Base-by-base conservation (phyloP, 1,139 yeast genomes). In the Suhomyces bribrorum region DNA sequence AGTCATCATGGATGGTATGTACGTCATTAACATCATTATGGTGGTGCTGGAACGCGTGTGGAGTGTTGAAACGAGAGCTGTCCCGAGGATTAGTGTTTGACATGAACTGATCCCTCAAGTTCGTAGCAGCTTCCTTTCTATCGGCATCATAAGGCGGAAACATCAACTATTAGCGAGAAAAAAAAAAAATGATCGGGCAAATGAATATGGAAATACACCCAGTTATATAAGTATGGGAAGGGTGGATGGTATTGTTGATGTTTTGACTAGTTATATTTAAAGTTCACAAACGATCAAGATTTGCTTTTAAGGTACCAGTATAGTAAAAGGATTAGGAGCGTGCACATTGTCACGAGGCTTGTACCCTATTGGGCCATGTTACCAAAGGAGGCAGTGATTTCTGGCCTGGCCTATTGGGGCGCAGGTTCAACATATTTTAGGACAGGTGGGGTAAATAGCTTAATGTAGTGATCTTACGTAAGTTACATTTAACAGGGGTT, bases 51-150 rank as follows among this genome's bases (percentile, higher is more conserved):
- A 12, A 18, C 12, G 29, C 14, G 16, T 25, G 15, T 5, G 42
- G 36, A 3, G 34, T 17, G 25, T 23, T 17, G 18, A 22, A 31
- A 16, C 27, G 23, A 13, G 38, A 15, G 22, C 22, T 22, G 18
- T 31, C 34, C 11, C 26, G 30, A 6, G 32, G 17, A 14, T 27
- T 32, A 23, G 37, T 11, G 27, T 34, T 29, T 22, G 38, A 25
- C 25, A 24, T 14, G 32, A 31, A 40, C 32, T 40, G 43, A 14
- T 32, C 15, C n/a, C 40, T 33, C 29, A 28, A 27, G 20, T 29
- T 17, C n/a, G 15, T 22, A 13, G 32, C 13, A 5, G 13, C 25
- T 15, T 30, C 32, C 16, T 23, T 26, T 7, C 23, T 29, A 13
- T 13, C 6, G 6, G 31, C n/a, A 15, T 33, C 32, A 14, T 38